Evolutionary conservation across 768 basidiomycete species (phyloP).

Genomic region (Hysterangium stoloniferum): DNA sequence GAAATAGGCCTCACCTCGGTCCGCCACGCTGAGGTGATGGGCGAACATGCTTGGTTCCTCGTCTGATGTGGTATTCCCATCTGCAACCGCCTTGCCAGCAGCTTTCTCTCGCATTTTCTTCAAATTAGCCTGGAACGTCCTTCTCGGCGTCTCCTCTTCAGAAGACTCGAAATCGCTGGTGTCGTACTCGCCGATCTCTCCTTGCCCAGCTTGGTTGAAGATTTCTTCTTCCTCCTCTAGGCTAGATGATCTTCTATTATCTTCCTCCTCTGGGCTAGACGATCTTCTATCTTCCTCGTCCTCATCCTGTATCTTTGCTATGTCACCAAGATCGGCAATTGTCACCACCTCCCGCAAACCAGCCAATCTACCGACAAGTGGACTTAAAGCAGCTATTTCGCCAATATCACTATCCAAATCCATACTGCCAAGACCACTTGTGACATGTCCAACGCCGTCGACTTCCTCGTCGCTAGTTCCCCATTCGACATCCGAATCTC

Average conservation of each 20-base stretch:
- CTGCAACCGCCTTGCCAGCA: constrained; percentile 10
- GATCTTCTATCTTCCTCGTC: constrained; percentile 1
- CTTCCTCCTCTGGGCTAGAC: constrained; percentile 19
- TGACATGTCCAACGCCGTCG: constrained; percentile 26
- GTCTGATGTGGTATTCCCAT: constrained; percentile 14
- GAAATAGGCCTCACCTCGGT: constrained; percentile 52
- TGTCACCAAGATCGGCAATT: constrained; percentile 63
- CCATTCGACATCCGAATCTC: constrained; percentile 66
- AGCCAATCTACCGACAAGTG: constrained; percentile 43
- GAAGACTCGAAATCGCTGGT: constrained; percentile 23
- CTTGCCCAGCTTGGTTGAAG: constrained; percentile 15
- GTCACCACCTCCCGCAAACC: constrained; percentile 44
- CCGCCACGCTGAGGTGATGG: constrained; percentile 32
- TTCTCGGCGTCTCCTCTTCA: constrained; percentile 19
- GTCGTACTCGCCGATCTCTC: constrained; percentile 31
- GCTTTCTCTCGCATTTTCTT: constrained; percentile 2
- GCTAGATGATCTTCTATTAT: constrained; percentile 20
- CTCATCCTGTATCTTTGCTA: constrained; percentile 31
- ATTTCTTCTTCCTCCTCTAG: constrained; percentile 23
- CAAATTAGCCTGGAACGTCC: constrained; percentile 19
- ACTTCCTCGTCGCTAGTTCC: constrained; percentile 36
- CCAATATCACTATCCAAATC: constrained; percentile 49
- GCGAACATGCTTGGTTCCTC: constrained; percentile 18
- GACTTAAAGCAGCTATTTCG: background rate
- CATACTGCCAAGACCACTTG: constrained; percentile 48